A percentile compares a stretch with the other conserved stretches of the same genome.
Conservation (phyloP, 192 early-diverging fungal genomes). For the Coemansia asiatica region DNA sequence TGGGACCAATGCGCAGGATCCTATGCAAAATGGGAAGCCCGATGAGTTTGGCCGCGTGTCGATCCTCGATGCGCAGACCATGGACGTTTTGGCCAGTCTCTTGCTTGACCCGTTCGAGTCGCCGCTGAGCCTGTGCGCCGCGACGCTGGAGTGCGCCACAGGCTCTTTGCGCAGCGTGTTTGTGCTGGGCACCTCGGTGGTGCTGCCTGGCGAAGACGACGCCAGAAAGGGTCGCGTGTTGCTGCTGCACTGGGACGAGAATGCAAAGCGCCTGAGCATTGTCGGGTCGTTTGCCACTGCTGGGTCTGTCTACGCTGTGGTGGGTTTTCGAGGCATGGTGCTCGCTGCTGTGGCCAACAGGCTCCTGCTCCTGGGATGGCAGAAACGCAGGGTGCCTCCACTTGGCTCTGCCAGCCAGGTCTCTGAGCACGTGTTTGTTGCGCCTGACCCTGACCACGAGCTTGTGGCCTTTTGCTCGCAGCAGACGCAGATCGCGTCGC, state of each 20-base stretch:
- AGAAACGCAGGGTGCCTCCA: constrained; percentile 9
- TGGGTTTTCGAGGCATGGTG: constrained; percentile 62
- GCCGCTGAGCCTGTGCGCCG: constrained; percentile 40
- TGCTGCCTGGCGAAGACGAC: constrained; percentile 61
- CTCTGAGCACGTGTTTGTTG: constrained; percentile 5
- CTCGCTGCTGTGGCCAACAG: constrained; percentile 66
- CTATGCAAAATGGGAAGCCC: background rate
- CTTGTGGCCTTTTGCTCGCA: constrained; percentile 37
- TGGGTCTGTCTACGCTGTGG: constrained; percentile 65
- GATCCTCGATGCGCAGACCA: constrained; percentile 70
- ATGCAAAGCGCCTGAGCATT: constrained; percentile 55
- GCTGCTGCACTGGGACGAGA: constrained; percentile 59
- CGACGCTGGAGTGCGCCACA: background rate
- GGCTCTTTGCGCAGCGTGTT: constrained; percentile 54
- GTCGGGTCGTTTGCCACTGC: constrained; percentile 52
- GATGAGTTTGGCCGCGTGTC: constrained; percentile 56
- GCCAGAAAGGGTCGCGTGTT: constrained; percentile 73
- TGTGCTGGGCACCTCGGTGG: constrained; percentile 74
- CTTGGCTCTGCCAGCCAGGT: background rate
- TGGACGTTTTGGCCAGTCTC: constrained; percentile 54
- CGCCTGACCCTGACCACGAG: constrained; percentile 21
- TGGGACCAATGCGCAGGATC: too few relatives aligned
- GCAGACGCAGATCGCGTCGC: constrained; percentile 60
- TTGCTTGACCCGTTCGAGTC: constrained; percentile 31
- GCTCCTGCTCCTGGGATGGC: constrained; percentile 42